Evolutionary conservation across 306 rosid genomes (phyloP).

Genomic region (Vachellia collinsii): DNA sequence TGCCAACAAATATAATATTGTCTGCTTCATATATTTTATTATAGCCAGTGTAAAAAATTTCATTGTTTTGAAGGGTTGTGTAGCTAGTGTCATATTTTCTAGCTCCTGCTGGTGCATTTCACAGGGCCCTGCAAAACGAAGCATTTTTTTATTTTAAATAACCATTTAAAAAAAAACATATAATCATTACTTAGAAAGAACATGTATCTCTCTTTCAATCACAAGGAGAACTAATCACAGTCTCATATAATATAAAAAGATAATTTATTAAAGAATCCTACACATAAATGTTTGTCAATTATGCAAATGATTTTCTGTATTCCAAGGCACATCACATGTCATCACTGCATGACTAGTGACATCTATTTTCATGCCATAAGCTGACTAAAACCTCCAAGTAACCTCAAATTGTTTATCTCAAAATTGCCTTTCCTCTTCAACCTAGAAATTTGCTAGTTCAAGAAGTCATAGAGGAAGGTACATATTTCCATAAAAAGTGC

Average conservation of each 20-base stretch:
- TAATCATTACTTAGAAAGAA: constrained; percentile 7
- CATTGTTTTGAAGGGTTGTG: constrained; percentile 81
- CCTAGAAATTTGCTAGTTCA: background rate
- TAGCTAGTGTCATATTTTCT: constrained; percentile 74
- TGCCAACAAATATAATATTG: constrained; percentile 60
- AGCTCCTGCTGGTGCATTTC: constrained; percentile 65
- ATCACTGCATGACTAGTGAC: constrained; percentile 22
- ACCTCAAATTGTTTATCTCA: background rate
- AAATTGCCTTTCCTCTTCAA: constrained; percentile 16
- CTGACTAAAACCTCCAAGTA: background rate
- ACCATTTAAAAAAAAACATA: background rate
- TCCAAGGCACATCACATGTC: constrained; percentile 5
- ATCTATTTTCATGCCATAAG: constrained; percentile 24
- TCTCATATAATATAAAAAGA: background rate
- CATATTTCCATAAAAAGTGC: background rate
- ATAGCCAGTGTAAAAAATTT: constrained; percentile 74
- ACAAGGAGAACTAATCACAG: constrained; percentile 12
- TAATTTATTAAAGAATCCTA: background rate
- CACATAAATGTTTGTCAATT: constrained; percentile 20
- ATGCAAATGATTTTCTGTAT: constrained; percentile 21
- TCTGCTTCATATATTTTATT: constrained; percentile 58
- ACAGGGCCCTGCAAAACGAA: constrained; percentile 56
- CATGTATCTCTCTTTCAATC: constrained; percentile 12
- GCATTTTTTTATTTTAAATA: background rate
- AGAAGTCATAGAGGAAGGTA: background rate